Evolutionary conservation across 805 yeast genomes (phyloP), one percentile per base, ranked within the genome.

Genomic region (Komagataella pseudopastoris): DNA sequence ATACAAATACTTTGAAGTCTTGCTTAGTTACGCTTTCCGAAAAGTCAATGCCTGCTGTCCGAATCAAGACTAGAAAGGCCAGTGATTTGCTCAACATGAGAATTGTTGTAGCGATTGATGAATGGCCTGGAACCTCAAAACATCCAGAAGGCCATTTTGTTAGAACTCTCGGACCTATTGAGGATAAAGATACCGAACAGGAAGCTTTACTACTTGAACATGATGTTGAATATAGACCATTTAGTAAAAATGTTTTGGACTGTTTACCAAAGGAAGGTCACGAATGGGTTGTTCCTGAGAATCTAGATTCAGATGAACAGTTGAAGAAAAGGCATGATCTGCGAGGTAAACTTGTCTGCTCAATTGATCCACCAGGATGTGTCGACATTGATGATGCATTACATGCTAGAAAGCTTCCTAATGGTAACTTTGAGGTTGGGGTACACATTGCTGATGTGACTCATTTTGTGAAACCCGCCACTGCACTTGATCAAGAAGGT

Each of bases 371-470:
- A 7, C 97, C 97, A 2, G 84, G 85, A 30, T 91, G 98, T 80
- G 97, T 90, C 57, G 99, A 93, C 78, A 93, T 93, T 60, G 99
- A 93, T 71, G 96, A 93, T 71, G 99, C 99, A 1, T 72, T 93
- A 49, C 99, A 93, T 63, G 98, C 98, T 0, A 71, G 76, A 56
- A 63, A 64, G 51, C 74, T 93, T 49, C 89, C 96, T 1, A 93
- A 93, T 64, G 99, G 99, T 0, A 88, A 91, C 63, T 89, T 78
- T 72, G 96, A 93, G 65, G 96, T 93, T 52, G 99, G 99, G 62
- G 99, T 93, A 30, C 99, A 93, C 63, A 93, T 93, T 71, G 99
- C 99, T 7, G 99, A 93, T 69, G 99, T 93, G 30, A 88, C 98
- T 1, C 96, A 93, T 69, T 93, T 93, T 62, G 99, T 93, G 48